Evolutionary conservation across 2,329 filamentous ascomycete genomes (phyloP).

Genomic region (Neopestalotiopsis clavispora): DNA sequence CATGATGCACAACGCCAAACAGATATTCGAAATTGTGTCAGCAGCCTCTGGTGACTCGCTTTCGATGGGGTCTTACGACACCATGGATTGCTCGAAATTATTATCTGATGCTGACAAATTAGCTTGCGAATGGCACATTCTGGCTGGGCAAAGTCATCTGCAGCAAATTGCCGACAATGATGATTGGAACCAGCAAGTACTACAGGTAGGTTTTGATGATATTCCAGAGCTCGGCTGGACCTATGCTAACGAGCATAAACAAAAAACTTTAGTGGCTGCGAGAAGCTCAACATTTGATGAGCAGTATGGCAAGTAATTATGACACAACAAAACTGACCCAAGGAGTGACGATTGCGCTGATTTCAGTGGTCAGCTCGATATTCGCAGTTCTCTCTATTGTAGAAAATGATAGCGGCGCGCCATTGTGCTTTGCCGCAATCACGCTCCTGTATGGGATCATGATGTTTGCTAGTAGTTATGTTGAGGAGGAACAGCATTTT

Average conservation of each 20-base stretch:
- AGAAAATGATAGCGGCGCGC: conserved; percentile 29
- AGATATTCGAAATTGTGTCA: conserved; percentile 78
- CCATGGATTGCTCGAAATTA: conserved; percentile 38
- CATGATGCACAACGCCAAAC: conserved; percentile 77
- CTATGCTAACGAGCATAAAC: conserved; percentile 1
- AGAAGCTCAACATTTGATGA: conserved; percentile 79
- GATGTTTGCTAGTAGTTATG: conserved; percentile 98
- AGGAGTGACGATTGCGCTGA: conserved; percentile 45
- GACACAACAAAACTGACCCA: conserved; percentile 67
- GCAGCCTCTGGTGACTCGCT: conserved; percentile 67
- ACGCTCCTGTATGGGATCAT: conserved; percentile 74
- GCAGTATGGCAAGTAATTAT: conserved; percentile 91
- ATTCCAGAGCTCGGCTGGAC: background rate
- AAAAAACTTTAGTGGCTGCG: conserved; percentile 62
- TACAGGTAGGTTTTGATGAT: background rate
- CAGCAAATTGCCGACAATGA: background rate
- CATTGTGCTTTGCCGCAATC: conserved; percentile 53
- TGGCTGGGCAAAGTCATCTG: conserved; percentile 24
- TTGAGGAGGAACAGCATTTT: conserved; percentile 98
- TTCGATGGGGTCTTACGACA: conserved; percentile 38
- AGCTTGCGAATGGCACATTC: conserved; percentile 70
- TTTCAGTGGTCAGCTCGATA: conserved; percentile 47
- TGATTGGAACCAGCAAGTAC: background rate
- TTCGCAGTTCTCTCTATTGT: conserved; percentile 35
- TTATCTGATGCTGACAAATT: conserved; percentile 59